These are phyloP conservation scores for Nyctanthes arbortristis DNA, from an alignment of 257 asterid genomes.

Conservation along the genomic window DNA sequence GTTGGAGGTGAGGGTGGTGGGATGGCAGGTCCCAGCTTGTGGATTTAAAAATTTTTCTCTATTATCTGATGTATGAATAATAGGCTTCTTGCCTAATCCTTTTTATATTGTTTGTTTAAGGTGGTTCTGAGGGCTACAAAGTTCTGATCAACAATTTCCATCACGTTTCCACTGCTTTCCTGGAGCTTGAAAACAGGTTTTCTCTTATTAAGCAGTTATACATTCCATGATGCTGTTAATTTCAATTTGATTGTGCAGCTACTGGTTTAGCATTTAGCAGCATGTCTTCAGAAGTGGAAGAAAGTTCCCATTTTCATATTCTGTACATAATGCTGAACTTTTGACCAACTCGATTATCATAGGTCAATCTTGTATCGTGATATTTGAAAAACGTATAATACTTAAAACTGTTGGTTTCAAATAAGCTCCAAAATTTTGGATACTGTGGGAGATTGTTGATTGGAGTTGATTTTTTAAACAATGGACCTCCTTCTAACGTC, in stretches of 20 bases:
- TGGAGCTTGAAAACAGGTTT: constrained; percentile 79
- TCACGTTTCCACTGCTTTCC: constrained; percentile 82
- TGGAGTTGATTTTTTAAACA: too few species aligned
- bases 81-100: constrained; percentile 8
- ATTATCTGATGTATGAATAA: constrained; percentile 9
- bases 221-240: constrained; percentile 9
- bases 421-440: background rate
- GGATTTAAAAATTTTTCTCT: background rate
- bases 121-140: constrained; percentile 89
- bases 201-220: constrained; percentile 14
- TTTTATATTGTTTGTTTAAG: constrained; percentile 32
- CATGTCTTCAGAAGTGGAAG: too few species aligned
- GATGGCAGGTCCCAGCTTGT: too few species aligned
- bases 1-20: too few species aligned
- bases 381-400: too few species aligned
- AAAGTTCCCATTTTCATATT: constrained; percentile 5
- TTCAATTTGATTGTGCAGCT: constrained; percentile 1
- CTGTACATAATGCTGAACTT: too few species aligned
- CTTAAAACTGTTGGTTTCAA: background rate
- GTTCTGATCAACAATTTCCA: constrained; percentile 91
- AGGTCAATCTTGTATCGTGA: background rate
- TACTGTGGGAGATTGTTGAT: too few species aligned
- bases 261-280: too few species aligned
- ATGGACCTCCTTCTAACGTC: too few species aligned
- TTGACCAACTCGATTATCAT: too few species aligned